Evolutionary conservation across 2,329 filamentous ascomycete genomes (phyloP), one percentile per base, ranked within the genome.

Genomic region (Hymenoscyphus albidus): DNA sequence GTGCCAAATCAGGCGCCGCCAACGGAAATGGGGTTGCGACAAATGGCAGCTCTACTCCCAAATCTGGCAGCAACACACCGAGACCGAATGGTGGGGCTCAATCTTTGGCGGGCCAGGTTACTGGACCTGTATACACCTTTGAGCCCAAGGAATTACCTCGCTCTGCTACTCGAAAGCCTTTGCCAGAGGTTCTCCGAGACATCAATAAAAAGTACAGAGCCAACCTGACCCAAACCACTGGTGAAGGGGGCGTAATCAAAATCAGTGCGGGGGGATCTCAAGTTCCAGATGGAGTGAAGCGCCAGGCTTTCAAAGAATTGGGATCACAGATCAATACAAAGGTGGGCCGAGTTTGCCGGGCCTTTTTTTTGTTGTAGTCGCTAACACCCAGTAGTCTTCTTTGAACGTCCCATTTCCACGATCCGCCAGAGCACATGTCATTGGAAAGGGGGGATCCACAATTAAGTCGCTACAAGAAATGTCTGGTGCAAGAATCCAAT

Each of bases 171-270:
- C 96, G 91, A 82, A 92, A 92, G 71, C 92, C 94, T 7, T 83
- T 97, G 61, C 82, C 87, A 39, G 94, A 98, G 70, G 88, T 95
- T 69, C 81, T 97, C 74, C 91, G 92, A 76, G 93, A 97, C 70
- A 91, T 98, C 79, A 97, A 96, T 80, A 91, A 90, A 78, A 91
- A 90, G 75, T 96, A 92, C 66, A 93, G 94, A 76, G 93, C 93
- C 65, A 91, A 87, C 71, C 86, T 99, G 70, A 88, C 90, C 70
- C 89, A 93, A 83, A 86, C 86, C 65, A 85, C 86, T 65, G 87
- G 88, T n/a, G 84, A 88, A 68, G 88, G 86, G 68, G 91, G 90
- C 27, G 84, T 85, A 44, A 82, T 93, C 71, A 88, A 89, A 71
- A 96, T 99, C 74, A 91, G 94, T 77, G 93, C 92, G 58, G 89